phyloP scores from a whole-genome alignment of 495 filamentous ascomycete species.

The Margaritispora aquatica region DNA sequence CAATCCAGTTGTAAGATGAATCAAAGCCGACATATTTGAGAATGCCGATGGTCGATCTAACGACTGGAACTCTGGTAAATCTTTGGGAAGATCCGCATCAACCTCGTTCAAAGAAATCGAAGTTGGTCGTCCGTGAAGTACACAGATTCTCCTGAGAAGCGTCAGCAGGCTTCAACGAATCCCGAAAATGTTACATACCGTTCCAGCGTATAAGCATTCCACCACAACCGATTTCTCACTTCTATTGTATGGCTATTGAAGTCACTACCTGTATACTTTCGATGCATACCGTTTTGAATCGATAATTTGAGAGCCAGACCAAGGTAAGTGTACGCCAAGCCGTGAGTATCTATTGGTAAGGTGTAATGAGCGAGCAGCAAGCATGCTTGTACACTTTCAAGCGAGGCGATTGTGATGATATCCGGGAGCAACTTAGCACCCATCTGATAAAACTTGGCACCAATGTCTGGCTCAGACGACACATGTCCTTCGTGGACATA shows the following conservation, averaged over 20 bases:
- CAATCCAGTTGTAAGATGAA: not conserved
- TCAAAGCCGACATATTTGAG: not conserved
- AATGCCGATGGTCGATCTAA: not conserved
- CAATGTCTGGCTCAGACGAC: conserved; percentile 46
- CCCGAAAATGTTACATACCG: not conserved
- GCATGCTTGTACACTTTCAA: conserved; percentile 47
- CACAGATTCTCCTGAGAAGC: not conserved
- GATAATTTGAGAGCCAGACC: not conserved
- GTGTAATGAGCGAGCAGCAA: conserved; percentile 44
- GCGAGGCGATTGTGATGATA: conserved; percentile 45
- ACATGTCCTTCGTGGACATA: conserved; percentile 10
- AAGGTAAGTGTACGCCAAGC: conserved; percentile 39
- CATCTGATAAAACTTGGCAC: conserved; percentile 46
- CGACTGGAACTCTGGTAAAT: not conserved
- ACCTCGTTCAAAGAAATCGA: not conserved
- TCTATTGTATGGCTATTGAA: not conserved
- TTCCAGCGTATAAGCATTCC: not conserved
- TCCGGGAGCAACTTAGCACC: conserved; percentile 44
- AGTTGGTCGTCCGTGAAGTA: not conserved
- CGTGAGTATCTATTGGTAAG: conserved; percentile 42
- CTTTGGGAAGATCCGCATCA: not conserved
- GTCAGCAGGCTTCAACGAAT: not conserved
- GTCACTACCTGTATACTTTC: not conserved
- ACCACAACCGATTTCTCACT: not conserved
- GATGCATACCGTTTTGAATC: not conserved